A percentile compares a stretch with the other conserved stretches of the same genome.
These are phyloP conservation scores for Calocybe indica DNA, from an alignment of 768 basidiomycete genomes.

Conservation along the genomic window DNA sequence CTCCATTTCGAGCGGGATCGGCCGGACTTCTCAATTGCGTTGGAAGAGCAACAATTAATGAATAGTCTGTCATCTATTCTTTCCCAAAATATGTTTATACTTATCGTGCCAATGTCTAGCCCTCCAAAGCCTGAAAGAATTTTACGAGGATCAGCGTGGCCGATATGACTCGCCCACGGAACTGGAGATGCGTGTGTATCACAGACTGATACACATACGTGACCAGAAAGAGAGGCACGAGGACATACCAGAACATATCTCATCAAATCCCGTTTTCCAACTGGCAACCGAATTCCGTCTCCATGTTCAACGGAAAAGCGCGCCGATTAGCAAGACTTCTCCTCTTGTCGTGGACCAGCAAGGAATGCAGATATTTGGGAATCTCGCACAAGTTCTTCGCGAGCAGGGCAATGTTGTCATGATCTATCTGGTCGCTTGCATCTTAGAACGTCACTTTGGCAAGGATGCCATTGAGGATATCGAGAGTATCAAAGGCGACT, in stretches of 20 bases:
- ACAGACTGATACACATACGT: conserved; percentile 86
- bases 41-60: conserved; percentile 89
- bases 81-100: background rate
- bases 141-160: conserved; percentile 78
- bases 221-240: conserved; percentile 76
- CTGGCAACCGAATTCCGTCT: conserved; percentile 76
- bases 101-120: conserved; percentile 38
- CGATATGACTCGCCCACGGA: conserved; percentile 73
- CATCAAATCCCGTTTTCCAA: conserved; percentile 70
- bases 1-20: conserved; percentile 61
- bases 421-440: conserved; percentile 86
- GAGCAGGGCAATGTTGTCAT: conserved; percentile 63
- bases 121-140: conserved; percentile 87
- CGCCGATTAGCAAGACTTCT: conserved; percentile 67
- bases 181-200: conserved; percentile 94
- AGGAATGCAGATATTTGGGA: conserved; percentile 63
- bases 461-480: conserved; percentile 75
- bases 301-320: conserved; percentile 75
- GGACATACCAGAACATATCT: conserved; percentile 62
- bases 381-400: conserved; percentile 56
- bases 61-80: conserved; percentile 56
- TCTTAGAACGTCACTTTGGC: conserved; percentile 83
- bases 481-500: conserved; percentile 52
- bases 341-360: conserved; percentile 54
- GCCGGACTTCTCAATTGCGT: conserved; percentile 48